phyloP scores from a whole-genome alignment of 2,329 filamentous ascomycete species.

The Colletotrichum sp. region DNA sequence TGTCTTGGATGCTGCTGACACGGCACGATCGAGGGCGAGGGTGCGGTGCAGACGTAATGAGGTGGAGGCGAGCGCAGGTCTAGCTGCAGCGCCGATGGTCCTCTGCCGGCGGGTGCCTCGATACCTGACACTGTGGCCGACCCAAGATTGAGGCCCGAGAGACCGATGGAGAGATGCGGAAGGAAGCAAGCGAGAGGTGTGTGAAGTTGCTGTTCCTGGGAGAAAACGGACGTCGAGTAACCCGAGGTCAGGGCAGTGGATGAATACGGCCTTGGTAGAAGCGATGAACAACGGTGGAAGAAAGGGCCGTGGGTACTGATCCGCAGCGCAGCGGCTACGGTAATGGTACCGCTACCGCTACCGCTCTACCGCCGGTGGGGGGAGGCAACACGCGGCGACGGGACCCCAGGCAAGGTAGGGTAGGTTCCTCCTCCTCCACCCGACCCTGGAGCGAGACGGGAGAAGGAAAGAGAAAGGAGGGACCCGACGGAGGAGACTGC shows the following conservation, averaged over 20 bases:
- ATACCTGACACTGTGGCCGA: background rate
- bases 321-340: background rate
- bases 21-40: background rate
- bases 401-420: background rate
- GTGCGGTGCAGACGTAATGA: background rate
- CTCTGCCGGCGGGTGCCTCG: background rate
- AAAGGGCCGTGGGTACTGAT: background rate
- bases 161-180: background rate
- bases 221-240: background rate
- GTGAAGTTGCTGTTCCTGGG: background rate
- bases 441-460: background rate
- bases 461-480: background rate
- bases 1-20: background rate
- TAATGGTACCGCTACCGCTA: background rate
- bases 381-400: background rate
- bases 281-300: background rate
- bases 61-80: background rate
- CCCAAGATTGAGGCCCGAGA: background rate
- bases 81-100: background rate
- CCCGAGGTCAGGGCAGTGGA: background rate
- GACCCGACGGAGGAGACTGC: conserved; percentile 7
- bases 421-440: background rate
- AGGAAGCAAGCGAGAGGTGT: background rate
- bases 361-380: background rate
- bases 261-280: background rate